phyloP scores from a whole-genome alignment of 164 flowering plant genomes.

The Tetracentron sinense region DNA sequence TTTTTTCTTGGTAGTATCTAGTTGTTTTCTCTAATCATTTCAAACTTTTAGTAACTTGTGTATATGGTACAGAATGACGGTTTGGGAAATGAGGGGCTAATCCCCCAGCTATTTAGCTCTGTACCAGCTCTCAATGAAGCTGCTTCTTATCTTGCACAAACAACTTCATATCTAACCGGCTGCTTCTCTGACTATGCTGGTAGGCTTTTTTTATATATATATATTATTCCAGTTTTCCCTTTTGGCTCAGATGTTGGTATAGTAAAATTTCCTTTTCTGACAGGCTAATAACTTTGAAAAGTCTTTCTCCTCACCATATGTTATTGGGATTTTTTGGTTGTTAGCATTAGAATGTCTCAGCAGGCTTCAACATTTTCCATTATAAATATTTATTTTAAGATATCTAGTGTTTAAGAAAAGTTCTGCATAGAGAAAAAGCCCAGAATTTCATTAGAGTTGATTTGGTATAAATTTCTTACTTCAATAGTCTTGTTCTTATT shows the following conservation, averaged over 20 bases:
- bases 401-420: too few species aligned
- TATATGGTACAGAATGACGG: slow-evolving; percentile 34
- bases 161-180: slow-evolving; percentile 64
- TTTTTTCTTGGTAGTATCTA: not conserved
- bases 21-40: not conserved
- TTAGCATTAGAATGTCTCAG: not conserved
- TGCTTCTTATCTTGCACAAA: slow-evolving; percentile 78
- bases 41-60: slow-evolving; percentile 1
- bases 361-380: not conserved
- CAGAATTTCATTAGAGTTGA: too few species aligned
- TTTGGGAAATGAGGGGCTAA: slow-evolving; percentile 36
- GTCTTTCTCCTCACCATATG: not conserved
- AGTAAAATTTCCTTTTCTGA: not conserved
- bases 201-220: slow-evolving; percentile 20
- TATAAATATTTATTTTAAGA: not conserved
- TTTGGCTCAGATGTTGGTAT: not conserved
- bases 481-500: not conserved
- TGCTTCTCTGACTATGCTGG: slow-evolving; percentile 71
- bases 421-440: not conserved
- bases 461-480: too few species aligned
- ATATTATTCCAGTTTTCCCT: not conserved
- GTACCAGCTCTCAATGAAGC: slow-evolving; percentile 80
- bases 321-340: not conserved
- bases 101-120: slow-evolving; percentile 71
- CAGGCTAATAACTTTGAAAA: not conserved